Evolutionary conservation across 345 rosid genomes (phyloP).

Genomic region (Eucalyptus victrix): DNA sequence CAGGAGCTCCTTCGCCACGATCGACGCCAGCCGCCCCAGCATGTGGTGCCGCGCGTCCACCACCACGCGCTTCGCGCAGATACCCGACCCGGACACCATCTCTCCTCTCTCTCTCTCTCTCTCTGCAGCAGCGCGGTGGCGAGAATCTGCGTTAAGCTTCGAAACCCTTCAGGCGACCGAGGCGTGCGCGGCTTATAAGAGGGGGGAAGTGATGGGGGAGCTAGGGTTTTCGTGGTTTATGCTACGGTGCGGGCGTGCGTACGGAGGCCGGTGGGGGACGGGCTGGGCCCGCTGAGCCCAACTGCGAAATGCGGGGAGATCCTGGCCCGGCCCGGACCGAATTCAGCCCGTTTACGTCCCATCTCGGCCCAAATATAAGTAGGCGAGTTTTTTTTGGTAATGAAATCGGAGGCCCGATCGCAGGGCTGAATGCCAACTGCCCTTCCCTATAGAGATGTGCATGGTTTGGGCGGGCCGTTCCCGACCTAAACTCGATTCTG

Average conservation of each 20-base stretch:
- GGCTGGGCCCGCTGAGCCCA: not conserved
- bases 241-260: not conserved
- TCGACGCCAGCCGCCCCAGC: slow-evolving; percentile 60
- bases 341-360: not conserved
- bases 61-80: slow-evolving; percentile 59
- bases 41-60: slow-evolving; percentile 87
- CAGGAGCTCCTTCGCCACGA: slow-evolving; percentile 69
- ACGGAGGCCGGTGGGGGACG: not conserved
- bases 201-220: not conserved
- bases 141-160: not conserved
- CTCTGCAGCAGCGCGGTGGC: not conserved
- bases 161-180: not conserved
- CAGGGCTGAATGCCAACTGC: not conserved
- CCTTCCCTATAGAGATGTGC: too few relatives aligned
- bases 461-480: rapidly evolving
- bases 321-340: not conserved
- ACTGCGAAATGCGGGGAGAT: not conserved
- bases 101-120: not conserved
- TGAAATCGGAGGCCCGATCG: not conserved
- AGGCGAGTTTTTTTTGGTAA: not conserved
- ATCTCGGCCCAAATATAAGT: not conserved
- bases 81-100: slow-evolving; percentile 84
- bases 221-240: not conserved
- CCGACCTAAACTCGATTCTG: rapidly evolving
- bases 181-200: not conserved